Evolutionary conservation across 2,329 filamentous ascomycete genomes (phyloP).

Genomic region (Pestalotiopsis sp.): DNA sequence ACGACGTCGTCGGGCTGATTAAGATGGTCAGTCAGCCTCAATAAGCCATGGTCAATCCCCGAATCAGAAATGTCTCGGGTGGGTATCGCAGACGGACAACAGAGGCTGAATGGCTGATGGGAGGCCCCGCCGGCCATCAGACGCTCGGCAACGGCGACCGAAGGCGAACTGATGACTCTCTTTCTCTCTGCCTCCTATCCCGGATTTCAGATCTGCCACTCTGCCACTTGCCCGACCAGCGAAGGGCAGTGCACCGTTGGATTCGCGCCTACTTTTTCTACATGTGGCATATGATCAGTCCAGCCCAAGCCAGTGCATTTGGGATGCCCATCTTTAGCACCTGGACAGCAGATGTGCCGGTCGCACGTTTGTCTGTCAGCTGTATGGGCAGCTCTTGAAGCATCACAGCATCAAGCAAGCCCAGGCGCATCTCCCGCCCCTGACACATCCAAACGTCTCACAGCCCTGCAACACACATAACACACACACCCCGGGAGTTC

Average conservation of each 20-base stretch:
- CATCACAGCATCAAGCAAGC: neutral
- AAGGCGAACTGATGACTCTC: neutral
- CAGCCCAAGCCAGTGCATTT: neutral
- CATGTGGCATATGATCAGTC: neutral
- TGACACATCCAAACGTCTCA: slow-evolving; percentile 16
- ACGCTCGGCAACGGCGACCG: neutral
- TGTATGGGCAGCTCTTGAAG: too few species aligned
- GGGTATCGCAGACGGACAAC: neutral
- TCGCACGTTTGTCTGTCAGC: neutral
- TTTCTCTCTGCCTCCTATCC: too few species aligned
- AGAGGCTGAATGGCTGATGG: neutral
- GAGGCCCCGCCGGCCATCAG: neutral
- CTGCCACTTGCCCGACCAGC: neutral
- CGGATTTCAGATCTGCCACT: neutral
- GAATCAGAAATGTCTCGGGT: neutral
- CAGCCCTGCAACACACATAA: neutral
- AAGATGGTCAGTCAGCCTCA: neutral
- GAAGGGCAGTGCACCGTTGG: neutral
- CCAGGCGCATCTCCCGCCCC: neutral
- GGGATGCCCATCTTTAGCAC: neutral
- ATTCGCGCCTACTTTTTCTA: neutral
- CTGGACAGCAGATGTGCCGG: neutral
- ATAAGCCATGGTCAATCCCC: neutral
- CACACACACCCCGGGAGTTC: neutral
- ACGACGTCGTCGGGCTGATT: neutral